These are phyloP conservation scores for Metschnikowia rubicola DNA, from an alignment of 805 yeast genomes.

Conservation along the genomic window DNA sequence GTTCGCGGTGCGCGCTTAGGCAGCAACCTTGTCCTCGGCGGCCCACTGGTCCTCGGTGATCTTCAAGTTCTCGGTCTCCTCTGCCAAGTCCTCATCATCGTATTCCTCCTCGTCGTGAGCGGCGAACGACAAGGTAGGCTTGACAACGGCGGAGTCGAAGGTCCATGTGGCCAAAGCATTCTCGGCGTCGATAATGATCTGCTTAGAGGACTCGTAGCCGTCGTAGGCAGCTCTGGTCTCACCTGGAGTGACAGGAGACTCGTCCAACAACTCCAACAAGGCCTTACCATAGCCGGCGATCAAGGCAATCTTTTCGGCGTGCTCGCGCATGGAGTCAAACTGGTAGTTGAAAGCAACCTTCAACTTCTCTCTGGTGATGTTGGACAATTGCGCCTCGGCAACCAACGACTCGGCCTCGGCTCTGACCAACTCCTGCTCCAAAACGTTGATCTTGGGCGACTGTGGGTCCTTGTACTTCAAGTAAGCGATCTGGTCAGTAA, in stretches of 20 bases:
- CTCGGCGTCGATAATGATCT: slow-evolving; percentile 95
- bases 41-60: slow-evolving; percentile 34
- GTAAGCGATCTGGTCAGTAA: slow-evolving; percentile 96
- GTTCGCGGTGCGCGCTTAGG: slow-evolving; percentile 5
- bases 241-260: slow-evolving; percentile 97
- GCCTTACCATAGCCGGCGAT: slow-evolving; percentile 99
- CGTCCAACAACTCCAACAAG: slow-evolving; percentile 89
- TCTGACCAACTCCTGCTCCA: slow-evolving; percentile 97
- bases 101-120: slow-evolving; percentile 55
- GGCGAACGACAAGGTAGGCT: slow-evolving; percentile 73
- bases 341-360: slow-evolving; percentile 97
- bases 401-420: slow-evolving; percentile 99
- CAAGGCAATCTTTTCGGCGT: slow-evolving; percentile 91
- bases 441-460: slow-evolving; percentile 89
- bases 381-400: slow-evolving; percentile 97
- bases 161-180: slow-evolving; percentile 96
- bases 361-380: slow-evolving; percentile 95
- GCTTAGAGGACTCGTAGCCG: slow-evolving; percentile 97
- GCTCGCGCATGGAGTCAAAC: slow-evolving; percentile 92
- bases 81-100: slow-evolving; percentile 41
- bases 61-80: slow-evolving; percentile 44
- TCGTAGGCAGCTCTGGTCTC: slow-evolving; percentile 98
- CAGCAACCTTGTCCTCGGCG: slow-evolving; percentile 16
- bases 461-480: slow-evolving; percentile 98
- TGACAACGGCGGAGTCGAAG: slow-evolving; percentile 88